phyloP scores from a whole-genome alignment of 495 filamentous ascomycete species.

The Copromyces sp. region DNA sequence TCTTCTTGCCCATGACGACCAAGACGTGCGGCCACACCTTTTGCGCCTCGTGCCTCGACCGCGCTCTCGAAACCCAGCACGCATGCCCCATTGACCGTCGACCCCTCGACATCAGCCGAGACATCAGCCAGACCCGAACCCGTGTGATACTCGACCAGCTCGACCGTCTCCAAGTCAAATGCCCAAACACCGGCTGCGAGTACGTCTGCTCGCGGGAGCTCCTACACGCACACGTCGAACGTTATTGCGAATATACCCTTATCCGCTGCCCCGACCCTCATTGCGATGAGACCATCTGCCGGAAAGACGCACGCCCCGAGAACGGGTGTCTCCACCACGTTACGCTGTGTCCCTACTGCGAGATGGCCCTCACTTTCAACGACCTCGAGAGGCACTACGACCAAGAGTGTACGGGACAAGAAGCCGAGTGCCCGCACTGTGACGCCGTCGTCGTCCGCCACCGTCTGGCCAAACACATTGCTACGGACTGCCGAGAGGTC shows the following conservation, averaged over 20 bases:
- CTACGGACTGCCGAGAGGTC: constrained; percentile 30
- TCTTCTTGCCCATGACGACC: constrained; percentile 60
- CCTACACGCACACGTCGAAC: constrained; percentile 62
- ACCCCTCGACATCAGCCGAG: constrained; percentile 24
- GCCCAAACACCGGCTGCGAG: constrained; percentile 60
- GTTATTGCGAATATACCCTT: constrained; percentile 58
- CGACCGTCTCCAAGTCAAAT: constrained; percentile 64
- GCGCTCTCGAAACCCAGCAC: constrained; percentile 41
- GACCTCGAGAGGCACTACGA: constrained; percentile 34
- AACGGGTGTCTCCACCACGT: constrained; percentile 41
- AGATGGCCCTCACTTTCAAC: constrained; percentile 21
- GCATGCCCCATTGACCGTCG: constrained; percentile 44
- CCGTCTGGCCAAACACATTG: constrained; percentile 28
- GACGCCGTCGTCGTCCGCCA: constrained; percentile 25
- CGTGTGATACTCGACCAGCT: constrained; percentile 50
- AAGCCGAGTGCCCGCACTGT: constrained; percentile 29
- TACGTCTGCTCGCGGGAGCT: constrained; percentile 53
- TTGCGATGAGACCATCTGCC: constrained; percentile 31
- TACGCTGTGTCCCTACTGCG: constrained; percentile 37
- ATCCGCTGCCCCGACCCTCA: constrained; percentile 50
- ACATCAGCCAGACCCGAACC: constrained; percentile 17
- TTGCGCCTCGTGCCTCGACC: constrained; percentile 59
- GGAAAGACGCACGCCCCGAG: constrained; percentile 21
- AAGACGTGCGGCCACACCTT: constrained; percentile 55
- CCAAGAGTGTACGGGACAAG: constrained; percentile 23